A percentile compares a stretch with the other conserved stretches of the same genome.
These are phyloP conservation scores for Corymbia maculata DNA, from an alignment of 345 rosid genomes.

Conservation along the genomic window DNA sequence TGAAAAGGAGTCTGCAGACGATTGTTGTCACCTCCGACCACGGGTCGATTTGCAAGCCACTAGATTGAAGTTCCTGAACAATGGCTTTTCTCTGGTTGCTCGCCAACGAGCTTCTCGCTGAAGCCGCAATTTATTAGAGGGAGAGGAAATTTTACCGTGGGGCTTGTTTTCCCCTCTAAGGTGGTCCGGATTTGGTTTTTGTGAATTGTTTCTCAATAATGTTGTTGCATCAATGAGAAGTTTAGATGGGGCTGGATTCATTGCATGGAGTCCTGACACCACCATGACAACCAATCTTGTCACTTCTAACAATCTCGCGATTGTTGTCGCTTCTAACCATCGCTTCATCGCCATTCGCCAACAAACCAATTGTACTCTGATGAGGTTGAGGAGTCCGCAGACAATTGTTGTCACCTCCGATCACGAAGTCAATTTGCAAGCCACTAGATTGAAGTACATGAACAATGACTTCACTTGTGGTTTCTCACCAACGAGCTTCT, in stretches of 20 bases:
- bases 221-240: too few species aligned
- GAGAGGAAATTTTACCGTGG: conserved; percentile 24
- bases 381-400: neutral
- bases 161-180: conserved; percentile 7
- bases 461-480: conserved; percentile 19
- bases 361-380: neutral
- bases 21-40: neutral
- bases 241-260: too few species aligned
- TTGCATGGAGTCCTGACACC: too few species aligned
- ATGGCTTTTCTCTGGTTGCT: conserved; percentile 28
- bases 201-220: too few species aligned
- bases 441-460: conserved; percentile 10
- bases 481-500: conserved; percentile 6
- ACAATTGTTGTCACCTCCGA: neutral
- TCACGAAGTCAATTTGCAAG: conserved; percentile 4
- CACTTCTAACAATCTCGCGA: neutral
- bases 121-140: conserved; percentile 14
- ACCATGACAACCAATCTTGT: neutral
- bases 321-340: too few species aligned
- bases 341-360: neutral
- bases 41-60: conserved; percentile 11
- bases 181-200: too few species aligned
- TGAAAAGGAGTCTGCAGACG: neutral
- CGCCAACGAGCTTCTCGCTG: neutral
- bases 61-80: conserved; percentile 7